Evolutionary conservation across 1,139 yeast species (phyloP), one percentile per base, ranked within the genome.

Genomic region (Geotrichum europaeum): DNA sequence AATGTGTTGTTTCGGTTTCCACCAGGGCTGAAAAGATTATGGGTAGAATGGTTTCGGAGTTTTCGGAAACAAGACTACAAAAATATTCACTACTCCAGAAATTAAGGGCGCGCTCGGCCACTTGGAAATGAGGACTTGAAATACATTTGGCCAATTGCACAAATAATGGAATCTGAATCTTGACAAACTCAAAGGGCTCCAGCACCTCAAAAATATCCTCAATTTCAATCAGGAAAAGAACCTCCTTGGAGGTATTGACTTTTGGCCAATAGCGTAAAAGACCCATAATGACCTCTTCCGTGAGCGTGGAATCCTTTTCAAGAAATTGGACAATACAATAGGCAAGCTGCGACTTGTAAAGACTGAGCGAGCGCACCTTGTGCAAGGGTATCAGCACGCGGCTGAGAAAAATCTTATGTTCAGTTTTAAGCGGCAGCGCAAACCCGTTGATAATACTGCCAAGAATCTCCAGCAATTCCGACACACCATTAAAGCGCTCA

Each of bases 391-490:
- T 81, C 69, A 94, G 80, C n/a, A 91, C 92, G 62, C 97, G 81
- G 43, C 90, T 85, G 66, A 94, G 78, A 70, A 95, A 94, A n/a
- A 89, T 85, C 75, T 94, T 94, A 76, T 94, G 99, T 74, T 94
- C 99, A 70, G 94, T 98, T 73, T 94, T 94, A 68, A 94, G 81
- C 2, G 99, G 99, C 65, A 94, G 79, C 4, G 99, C 99, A 79
- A 94, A 94, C 20, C 99, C 99, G 75, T 94, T 94, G 71, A 94
- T 94, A 69, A 94, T 95, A 28, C 96, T 87, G 9, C 99, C 99
- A 67, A 95, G 81, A 61, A 94, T 94, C 75, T 94, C 99, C 67
- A 94, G 81, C 65, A 94, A 80, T 76, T 95, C 99, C 10, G 96
- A 96, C 65, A 94, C 86, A 65, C 99, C 99, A 72, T 95, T 94